Evolutionary conservation across 2,329 filamentous ascomycete species (phyloP).

Genomic region (Aspergillus tubingensis): DNA sequence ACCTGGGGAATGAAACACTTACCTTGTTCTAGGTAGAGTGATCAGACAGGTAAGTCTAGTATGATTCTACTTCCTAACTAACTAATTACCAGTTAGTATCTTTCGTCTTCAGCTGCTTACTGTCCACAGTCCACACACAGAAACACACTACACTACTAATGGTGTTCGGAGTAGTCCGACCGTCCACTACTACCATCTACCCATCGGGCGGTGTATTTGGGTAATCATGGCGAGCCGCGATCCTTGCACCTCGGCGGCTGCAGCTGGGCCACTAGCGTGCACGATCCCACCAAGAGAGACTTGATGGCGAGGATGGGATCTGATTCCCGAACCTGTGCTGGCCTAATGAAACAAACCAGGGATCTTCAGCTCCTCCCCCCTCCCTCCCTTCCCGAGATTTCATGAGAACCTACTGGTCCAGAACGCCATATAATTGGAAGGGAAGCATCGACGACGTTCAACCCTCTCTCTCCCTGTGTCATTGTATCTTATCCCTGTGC

Average conservation of each 20-base stretch:
- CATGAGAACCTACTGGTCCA: background rate
- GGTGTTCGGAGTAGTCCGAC: background rate
- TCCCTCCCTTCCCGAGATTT: background rate
- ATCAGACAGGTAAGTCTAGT: no score
- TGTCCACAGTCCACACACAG: no score
- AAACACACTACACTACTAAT: no score
- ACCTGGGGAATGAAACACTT: background rate
- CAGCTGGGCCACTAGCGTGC: conserved; percentile 8
- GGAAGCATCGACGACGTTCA: background rate
- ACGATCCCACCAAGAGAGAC: conserved; percentile 9
- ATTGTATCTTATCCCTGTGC: background rate
- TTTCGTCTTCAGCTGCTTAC: background rate
- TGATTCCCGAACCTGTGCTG: conserved; percentile 2
- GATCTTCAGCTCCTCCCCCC: background rate
- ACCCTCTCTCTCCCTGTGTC: background rate
- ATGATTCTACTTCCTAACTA: no score
- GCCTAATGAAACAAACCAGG: conserved; percentile 1
- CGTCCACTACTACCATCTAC: background rate
- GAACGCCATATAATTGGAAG: background rate
- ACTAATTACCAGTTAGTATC: no score
- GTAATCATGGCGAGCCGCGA: conserved; percentile 4
- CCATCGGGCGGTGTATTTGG: background rate
- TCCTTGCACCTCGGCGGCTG: conserved; percentile 4
- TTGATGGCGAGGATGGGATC: background rate
- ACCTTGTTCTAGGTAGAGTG: background rate